Percentiles rank a stretch among this genome's conserved stretches.
These are phyloP conservation scores for Carnegiea gigantea DNA, from an alignment of 179 eudicot species.

Conservation along the genomic window DNA sequence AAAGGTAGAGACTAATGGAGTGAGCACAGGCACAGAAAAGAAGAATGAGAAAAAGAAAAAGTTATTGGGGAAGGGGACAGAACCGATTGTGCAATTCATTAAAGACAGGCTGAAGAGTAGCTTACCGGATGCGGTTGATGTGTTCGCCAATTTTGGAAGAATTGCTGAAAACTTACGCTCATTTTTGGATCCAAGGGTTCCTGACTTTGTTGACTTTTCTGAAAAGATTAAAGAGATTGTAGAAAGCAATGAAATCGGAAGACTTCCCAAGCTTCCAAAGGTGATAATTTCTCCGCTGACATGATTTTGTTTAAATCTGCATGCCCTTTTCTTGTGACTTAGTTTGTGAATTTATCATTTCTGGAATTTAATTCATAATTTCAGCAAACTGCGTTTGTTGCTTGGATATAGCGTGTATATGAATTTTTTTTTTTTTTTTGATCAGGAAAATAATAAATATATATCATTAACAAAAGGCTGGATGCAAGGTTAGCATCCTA, in stretches of 20 bases:
- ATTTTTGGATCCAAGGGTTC: slow-evolving; percentile 53
- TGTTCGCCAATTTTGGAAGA: slow-evolving; percentile 30
- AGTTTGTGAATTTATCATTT: background rate
- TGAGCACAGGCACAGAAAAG: slow-evolving; percentile 37
- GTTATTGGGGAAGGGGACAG: slow-evolving; percentile 78
- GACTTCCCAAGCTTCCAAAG: slow-evolving; percentile 96
- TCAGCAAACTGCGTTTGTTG: background rate
- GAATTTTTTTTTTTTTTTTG: too few relatives aligned
- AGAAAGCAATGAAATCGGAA: slow-evolving; percentile 89
- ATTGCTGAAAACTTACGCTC: slow-evolving; percentile 37
- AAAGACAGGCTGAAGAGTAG: slow-evolving; percentile 49
- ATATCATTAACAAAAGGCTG: too few relatives aligned
- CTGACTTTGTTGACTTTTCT: slow-evolving; percentile 41
- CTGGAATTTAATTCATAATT: background rate
- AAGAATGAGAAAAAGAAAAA: slow-evolving; percentile 66
- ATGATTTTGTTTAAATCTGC: background rate
- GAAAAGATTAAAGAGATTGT: slow-evolving; percentile 77
- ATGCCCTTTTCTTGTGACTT: background rate
- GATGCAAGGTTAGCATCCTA: too few relatives aligned
- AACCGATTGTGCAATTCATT: slow-evolving; percentile 51
- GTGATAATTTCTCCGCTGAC: slow-evolving; percentile 30
- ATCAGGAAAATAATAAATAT: too few relatives aligned
- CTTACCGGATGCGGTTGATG: slow-evolving; percentile 25
- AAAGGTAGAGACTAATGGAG: slow-evolving; percentile 27
- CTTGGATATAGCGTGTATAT: background rate